Base-by-base conservation (phyloP, 345 rosid genomes). In the Brassica napus region DNA sequence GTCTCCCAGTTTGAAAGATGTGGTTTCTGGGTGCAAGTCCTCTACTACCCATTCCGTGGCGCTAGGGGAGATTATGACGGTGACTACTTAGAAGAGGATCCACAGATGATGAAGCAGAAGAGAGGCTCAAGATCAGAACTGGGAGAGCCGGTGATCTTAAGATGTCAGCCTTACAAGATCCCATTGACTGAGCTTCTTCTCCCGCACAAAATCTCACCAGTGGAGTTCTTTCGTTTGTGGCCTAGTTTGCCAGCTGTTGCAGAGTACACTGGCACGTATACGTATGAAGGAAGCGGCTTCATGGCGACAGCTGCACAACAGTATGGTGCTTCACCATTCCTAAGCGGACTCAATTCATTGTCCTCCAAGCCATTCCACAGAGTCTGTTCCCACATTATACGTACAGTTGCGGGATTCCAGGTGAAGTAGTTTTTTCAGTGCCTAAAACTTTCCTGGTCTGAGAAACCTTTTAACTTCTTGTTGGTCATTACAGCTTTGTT, bases 271-370 rank as follows among this genome's bases (percentile, higher is more conserved):
- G 99, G 98, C 69, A 90, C 96, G 23, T 95, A 91, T 72, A 83
- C 81, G 34, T 95, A 95, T 31, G 98, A 95, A 84, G 98, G 99
- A 72, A 95, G 99, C 72, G 98, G 99, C 79, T 91, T 95, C 90
- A 90, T 84, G 86, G 99, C 99, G 34, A 95, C 98, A 44, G 99
- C 99, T 71, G 99, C 99, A 26, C 99, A 93, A 78, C 97, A 95
- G 76, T 93, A 93, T 74, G 98, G 97, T 1, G 86, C 98, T 75
- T 93, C 99, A 79, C 99, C 99, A 42, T 92, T 89, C 87, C 83
- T 94, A 69, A 89, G 93, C 73, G 98, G 98, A 79, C 86, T 92
- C 67, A 92, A 94, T 82, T 90, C 94, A 47, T 85, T 92, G 86
- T 85, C 94, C 24, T 90, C 98, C 79, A 94, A 92, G 86, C 97